These are phyloP conservation scores for Pichia sp. DNA, from an alignment of 1,139 yeast genomes.

Conservation along the genomic window DNA sequence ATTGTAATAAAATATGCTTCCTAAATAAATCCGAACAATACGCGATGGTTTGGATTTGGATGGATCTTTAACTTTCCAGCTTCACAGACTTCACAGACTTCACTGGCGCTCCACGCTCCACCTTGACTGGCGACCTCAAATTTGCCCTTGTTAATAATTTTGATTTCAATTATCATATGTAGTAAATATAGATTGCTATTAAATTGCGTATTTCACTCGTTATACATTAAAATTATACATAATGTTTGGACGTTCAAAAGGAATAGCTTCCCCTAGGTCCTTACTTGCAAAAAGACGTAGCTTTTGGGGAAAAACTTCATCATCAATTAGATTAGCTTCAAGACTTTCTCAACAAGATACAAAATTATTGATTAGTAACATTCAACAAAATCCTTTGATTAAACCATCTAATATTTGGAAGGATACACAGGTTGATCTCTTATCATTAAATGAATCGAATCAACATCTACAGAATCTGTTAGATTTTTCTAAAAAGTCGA, in stretches of 20 bases:
- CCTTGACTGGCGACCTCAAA: too few relatives aligned
- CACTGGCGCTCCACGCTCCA: too few relatives aligned
- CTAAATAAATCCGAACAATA: too few relatives aligned
- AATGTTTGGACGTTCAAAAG: constrained; percentile 21
- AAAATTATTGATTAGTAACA: background rate
- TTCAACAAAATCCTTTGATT: background rate
- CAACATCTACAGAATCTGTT: background rate
- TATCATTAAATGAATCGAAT: background rate
- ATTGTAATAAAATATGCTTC: too few relatives aligned
- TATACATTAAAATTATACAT: background rate
- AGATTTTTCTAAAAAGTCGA: constrained; percentile 2
- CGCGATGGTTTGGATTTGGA: too few relatives aligned
- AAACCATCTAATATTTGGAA: constrained; percentile 6
- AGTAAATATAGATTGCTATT: background rate
- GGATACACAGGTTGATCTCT: background rate
- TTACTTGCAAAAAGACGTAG: background rate
- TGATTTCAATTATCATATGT: too few relatives aligned
- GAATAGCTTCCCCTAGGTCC: constrained; percentile 12
- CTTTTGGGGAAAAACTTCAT: background rate
- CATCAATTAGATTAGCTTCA: constrained; percentile 15
- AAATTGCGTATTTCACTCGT: background rate
- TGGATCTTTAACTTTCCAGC: too few relatives aligned
- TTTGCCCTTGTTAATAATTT: background rate
- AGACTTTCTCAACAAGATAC: constrained; percentile 22
- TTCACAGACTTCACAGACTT: too few relatives aligned